Evolutionary conservation across 331 rosid genomes (phyloP).

Genomic region (Quercus phellos): DNA sequence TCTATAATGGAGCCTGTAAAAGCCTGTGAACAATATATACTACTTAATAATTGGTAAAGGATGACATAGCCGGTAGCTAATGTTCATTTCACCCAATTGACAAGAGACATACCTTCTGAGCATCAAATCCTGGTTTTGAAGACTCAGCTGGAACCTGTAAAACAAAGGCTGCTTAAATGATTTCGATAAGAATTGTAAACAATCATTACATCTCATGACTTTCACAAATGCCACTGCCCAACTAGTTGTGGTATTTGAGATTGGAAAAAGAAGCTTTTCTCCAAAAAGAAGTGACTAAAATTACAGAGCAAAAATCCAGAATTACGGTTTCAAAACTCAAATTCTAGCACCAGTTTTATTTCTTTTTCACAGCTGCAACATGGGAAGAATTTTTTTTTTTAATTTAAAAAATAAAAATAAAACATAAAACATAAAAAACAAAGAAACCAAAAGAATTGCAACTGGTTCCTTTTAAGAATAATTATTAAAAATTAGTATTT

Average conservation of each 20-base stretch:
- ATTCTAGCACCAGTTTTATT: not conserved
- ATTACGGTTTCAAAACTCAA: not conserved
- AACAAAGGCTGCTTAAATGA: conserved; percentile 1
- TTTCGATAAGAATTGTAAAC: not conserved
- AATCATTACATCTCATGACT: not conserved
- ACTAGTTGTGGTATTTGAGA: not conserved
- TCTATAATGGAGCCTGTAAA: conserved; percentile 49
- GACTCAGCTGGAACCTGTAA: conserved; percentile 24
- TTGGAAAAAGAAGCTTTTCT: not conserved
- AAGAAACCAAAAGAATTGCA: not conserved
- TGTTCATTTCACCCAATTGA: not conserved
- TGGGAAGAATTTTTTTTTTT: not conserved
- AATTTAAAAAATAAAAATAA: not conserved
- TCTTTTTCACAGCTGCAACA: not conserved
- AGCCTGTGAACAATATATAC: conserved; percentile 32
- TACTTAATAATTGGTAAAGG: not conserved
- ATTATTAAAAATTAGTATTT: not conserved
- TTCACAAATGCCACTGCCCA: not conserved
- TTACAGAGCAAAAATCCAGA: not conserved
- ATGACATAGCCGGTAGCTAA: not conserved
- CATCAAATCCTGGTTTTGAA: conserved; percentile 35
- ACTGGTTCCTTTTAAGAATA: not conserved
- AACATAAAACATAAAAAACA: not conserved
- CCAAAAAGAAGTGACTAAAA: not conserved
- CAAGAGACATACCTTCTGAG: conserved; percentile 30